phyloP scores from a whole-genome alignment of 768 basidiomycete species.

The Coprinellus micaceus region DNA sequence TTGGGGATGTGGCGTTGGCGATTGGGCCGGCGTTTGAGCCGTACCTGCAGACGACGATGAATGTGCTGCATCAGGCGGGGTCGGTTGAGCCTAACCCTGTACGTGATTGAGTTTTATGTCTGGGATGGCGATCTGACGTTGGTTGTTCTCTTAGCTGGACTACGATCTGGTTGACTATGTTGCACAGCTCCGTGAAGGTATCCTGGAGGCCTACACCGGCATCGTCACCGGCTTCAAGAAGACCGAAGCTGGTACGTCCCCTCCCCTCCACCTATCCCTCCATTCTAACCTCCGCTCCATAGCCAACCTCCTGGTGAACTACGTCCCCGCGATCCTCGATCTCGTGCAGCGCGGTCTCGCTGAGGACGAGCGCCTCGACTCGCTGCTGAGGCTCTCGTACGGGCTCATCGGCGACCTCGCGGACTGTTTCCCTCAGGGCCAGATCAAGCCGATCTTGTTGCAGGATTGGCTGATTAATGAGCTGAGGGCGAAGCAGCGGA shows the following conservation, averaged over 20 bases:
- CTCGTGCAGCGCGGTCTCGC: slow-evolving; percentile 71
- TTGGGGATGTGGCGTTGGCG: slow-evolving; percentile 94
- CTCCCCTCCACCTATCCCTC: background rate
- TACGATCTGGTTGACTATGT: slow-evolving; percentile 93
- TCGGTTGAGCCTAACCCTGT: slow-evolving; percentile 84
- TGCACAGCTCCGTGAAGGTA: slow-evolving; percentile 84
- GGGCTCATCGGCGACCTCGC: slow-evolving; percentile 94
- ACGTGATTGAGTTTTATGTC: slow-evolving; percentile 23
- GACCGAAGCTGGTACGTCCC: slow-evolving; percentile 64
- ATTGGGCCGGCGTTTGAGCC: slow-evolving; percentile 84
- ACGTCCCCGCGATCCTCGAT: slow-evolving; percentile 73
- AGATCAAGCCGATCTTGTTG: slow-evolving; percentile 77
- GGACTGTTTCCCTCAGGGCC: slow-evolving; percentile 76
- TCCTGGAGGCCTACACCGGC: slow-evolving; percentile 95
- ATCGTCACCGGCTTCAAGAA: slow-evolving; percentile 89
- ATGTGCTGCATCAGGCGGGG: slow-evolving; percentile 87
- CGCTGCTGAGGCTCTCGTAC: slow-evolving; percentile 67
- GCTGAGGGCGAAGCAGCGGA: slow-evolving; percentile 69
- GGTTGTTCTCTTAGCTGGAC: slow-evolving; percentile 50
- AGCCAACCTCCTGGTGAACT: slow-evolving; percentile 59
- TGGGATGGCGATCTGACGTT: background rate
- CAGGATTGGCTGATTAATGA: slow-evolving; percentile 76
- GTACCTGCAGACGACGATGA: slow-evolving; percentile 87
- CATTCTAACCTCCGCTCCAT: slow-evolving; percentile 4
- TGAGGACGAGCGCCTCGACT: slow-evolving; percentile 83